Conservation (phyloP, 1,284 basidiomycete species). For the Peniophora sp. region DNA sequence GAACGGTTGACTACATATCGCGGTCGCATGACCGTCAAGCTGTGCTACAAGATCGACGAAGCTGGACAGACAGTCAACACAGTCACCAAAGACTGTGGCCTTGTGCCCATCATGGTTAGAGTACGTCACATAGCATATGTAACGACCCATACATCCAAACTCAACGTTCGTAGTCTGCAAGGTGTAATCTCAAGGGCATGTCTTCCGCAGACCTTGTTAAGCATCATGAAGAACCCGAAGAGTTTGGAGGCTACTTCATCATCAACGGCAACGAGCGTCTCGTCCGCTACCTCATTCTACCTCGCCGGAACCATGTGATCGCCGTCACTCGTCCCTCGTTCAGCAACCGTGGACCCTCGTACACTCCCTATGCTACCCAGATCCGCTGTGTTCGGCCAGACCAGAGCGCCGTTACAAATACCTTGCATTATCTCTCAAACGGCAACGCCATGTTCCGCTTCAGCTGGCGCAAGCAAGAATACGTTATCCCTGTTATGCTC, state of each 20-base stretch:
- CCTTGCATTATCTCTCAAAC: constrained; percentile 94
- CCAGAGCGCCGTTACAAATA: constrained; percentile 91
- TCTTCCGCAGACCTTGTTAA: constrained; percentile 83
- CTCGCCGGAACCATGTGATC: constrained; percentile 84
- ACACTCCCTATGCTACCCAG: constrained; percentile 91
- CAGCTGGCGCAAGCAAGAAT: constrained; percentile 98
- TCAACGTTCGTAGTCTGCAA: constrained; percentile 57
- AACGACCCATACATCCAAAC: background rate
- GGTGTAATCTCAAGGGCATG: constrained; percentile 86
- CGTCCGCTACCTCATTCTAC: constrained; percentile 94
- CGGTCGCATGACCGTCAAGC: constrained; percentile 84
- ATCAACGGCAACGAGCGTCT: constrained; percentile 99
- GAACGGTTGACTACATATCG: constrained; percentile 91
- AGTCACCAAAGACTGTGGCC: constrained; percentile 83
- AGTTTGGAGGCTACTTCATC: constrained; percentile 98
- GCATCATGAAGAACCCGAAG: constrained; percentile 94
- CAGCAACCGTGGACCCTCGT: constrained; percentile 88
- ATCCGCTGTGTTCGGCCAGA: constrained; percentile 92
- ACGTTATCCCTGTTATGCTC: constrained; percentile 97
- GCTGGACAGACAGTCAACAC: constrained; percentile 67
- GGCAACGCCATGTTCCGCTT: constrained; percentile 95
- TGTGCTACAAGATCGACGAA: constrained; percentile 76
- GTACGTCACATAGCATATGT: constrained; percentile 40
- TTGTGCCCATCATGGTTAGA: constrained; percentile 94
- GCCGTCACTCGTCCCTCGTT: constrained; percentile 84